Base-by-base conservation (phyloP, 192 early-diverging fungal genomes). In the Linnemannia schmuckeri region DNA sequence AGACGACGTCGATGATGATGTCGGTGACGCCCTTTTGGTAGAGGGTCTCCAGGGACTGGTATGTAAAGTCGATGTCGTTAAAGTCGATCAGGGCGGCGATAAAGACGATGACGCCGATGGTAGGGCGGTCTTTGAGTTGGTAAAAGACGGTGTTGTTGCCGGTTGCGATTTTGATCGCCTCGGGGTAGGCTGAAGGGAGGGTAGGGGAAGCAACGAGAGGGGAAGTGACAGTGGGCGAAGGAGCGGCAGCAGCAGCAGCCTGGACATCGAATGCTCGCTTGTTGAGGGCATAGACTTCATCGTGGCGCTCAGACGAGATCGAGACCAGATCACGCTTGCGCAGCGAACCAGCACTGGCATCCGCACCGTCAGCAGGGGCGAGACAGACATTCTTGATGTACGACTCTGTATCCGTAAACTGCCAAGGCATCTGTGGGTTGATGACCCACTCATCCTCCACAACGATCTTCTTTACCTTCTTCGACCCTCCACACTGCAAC, bases 41-140 rank as follows among this genome's bases (percentile, higher is more conserved):
- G 66, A 77, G 4, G 27, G 63, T 70, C 2, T 66, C 76, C 17
- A 76, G 57, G 20, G 75, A 57, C 40, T 76, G 40, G 41, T 76
- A 66, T 40, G 40, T 44, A 66, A 70, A 69, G 4, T 77, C 66
- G 17, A 77, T 66, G 27, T 69, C 76, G 37, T 12, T 6, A 41
- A 69, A 61, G 15, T 77, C 55, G 20, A 63, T 63, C 33, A 12
- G 6, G n/a, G n/a, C 24, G 12, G 20, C 9, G 24, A 22, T 3
- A 33, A 77, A 20, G 63, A 77, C 76, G 30, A 77, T 33, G 0
- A 77, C 44, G 10, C 76, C 76, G 10, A 77, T 44, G 15, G 57
- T 70, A 20, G 76, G 76, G 13, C 46, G 76, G 63, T 66, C 57
- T 30, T 77, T 69, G 27, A 77, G 76, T 41, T 69, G 76, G 30